phyloP scores from a whole-genome alignment of 768 basidiomycete species.

The Kwoniella sp. region DNA sequence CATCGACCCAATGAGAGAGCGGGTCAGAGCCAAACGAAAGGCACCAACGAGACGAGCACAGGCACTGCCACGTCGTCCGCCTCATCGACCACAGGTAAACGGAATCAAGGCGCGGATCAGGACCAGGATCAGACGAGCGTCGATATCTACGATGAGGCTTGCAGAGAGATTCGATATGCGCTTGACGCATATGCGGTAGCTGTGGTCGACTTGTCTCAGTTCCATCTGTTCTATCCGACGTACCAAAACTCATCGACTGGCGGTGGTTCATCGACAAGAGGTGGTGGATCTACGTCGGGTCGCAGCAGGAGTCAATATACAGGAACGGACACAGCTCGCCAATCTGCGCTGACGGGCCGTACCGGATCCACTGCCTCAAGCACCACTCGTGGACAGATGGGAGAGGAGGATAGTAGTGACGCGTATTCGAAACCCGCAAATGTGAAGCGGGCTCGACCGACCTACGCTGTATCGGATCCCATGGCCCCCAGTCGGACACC shows the following conservation, averaged over 20 bases:
- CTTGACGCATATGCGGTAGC: slow-evolving; percentile 49
- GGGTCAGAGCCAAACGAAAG: slow-evolving; percentile 17
- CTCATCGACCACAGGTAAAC: slow-evolving; percentile 25
- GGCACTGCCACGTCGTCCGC: slow-evolving; percentile 10
- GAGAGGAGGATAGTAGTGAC: slow-evolving; percentile 26
- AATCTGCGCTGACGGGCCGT: background rate
- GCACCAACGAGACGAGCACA: background rate
- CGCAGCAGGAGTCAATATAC: slow-evolving; percentile 13
- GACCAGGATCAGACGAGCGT: slow-evolving; percentile 25
- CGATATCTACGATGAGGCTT: slow-evolving; percentile 52
- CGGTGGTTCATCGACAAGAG: slow-evolving; percentile 27
- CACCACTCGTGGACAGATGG: background rate
- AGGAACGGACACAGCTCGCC: background rate
- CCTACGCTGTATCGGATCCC: slow-evolving; percentile 40
- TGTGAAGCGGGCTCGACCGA: slow-evolving; percentile 25
- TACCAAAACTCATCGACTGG: slow-evolving; percentile 39
- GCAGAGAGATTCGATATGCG: slow-evolving; percentile 44
- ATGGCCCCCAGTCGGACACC: slow-evolving; percentile 38
- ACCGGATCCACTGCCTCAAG: slow-evolving; percentile 7
- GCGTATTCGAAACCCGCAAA: slow-evolving; percentile 32
- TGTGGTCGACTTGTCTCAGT: slow-evolving; percentile 50
- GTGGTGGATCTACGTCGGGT: slow-evolving; percentile 10
- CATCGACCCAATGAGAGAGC: slow-evolving; percentile 39
- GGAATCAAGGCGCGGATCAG: slow-evolving; percentile 33
- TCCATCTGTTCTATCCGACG: slow-evolving; percentile 53